Base-by-base conservation (phyloP, 2,329 filamentous ascomycete species). In the Geoglossum cookeanum region DNA sequence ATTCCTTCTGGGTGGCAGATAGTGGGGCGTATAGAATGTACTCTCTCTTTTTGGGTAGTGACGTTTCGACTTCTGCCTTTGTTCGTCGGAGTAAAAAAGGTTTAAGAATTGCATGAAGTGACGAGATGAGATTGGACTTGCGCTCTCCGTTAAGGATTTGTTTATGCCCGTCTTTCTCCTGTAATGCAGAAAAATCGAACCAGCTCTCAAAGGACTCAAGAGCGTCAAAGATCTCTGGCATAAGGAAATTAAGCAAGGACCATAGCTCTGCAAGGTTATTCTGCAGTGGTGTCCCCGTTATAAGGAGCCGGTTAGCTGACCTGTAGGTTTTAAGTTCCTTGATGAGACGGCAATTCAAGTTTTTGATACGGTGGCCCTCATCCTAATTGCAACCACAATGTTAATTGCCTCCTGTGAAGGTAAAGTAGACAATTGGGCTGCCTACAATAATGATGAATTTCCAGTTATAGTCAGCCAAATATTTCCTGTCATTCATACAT, bases 331-430 rank as follows among this genome's bases (percentile, higher is more conserved):
- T 81, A 0, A 98, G 72, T 62, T 95, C 88, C 53, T 87, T 84
- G 61, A 97, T 95, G 0, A 98, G 75, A 58, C 87, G 86, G 33
- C 91, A 94, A 55, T 97, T 90, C 61, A 94, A 84, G 62, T 98
- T 98, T 73, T 98, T 98, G 77, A 98, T 83, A 0, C 92, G 84
- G 67, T 98, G 92, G 0, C 92, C 92, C 70, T 98, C 92, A 63
- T 98, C 91, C 82, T 86, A 58, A 22, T 17, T 22, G 29, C 30
- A 13, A 51, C 17, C 29, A 15, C 15, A 22, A 22, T 22, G 33
- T 48, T 17, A 58, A 65, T 61, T 65, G 63, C 37, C 35, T 58
- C 7, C 27, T 4, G 4, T 9, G 4, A 47, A 35, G 27, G 32
- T 4, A 4, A 44, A 5, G 33, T 65, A 33, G 29, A 27, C 42